Evolutionary conservation across 108 stramenopile genomes (phyloP).

Genomic region (Cyclotella choctawhatcheeana): DNA sequence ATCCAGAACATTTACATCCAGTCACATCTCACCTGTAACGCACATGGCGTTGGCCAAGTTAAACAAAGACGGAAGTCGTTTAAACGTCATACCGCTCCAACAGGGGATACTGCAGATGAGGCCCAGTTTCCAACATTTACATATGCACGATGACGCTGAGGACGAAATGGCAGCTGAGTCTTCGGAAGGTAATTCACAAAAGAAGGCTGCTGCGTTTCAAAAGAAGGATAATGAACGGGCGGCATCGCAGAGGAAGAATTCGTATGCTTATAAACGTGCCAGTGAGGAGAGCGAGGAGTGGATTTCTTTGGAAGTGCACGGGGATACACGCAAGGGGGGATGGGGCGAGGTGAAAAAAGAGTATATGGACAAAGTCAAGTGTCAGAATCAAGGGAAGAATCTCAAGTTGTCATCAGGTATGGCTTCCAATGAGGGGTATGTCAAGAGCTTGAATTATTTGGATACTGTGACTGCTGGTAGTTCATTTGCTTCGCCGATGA

Average conservation of each 20-base stretch:
- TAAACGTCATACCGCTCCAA: constrained; percentile 35
- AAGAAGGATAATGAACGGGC: constrained; percentile 88
- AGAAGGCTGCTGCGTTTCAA: constrained; percentile 74
- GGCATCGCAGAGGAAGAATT: constrained; percentile 66
- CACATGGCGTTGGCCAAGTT: constrained; percentile 88
- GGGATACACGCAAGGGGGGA: constrained; percentile 10
- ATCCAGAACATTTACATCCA: constrained; percentile 68
- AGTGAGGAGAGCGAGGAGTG: constrained; percentile 88
- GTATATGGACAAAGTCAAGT: constrained; percentile 32
- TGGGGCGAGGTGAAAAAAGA: constrained; percentile 36
- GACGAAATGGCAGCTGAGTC: constrained; percentile 23
- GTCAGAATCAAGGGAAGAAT: constrained; percentile 22
- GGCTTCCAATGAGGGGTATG: constrained; percentile 41
- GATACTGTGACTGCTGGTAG: constrained; percentile 40
- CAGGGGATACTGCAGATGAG: constrained; percentile 45
- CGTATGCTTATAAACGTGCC: constrained; percentile 82
- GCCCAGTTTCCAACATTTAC: constrained; percentile 48
- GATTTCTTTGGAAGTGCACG: constrained; percentile 72
- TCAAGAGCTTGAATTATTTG: constrained; percentile 71
- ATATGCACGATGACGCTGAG: constrained; percentile 54
- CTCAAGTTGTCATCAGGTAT: constrained; percentile 16
- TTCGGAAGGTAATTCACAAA: constrained; percentile 1
- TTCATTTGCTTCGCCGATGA: constrained; percentile 2
- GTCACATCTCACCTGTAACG: constrained; percentile 70
- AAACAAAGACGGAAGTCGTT: constrained; percentile 21